A percentile compares a stretch with the other conserved stretches of the same genome.
Evolutionary conservation across 2,329 filamentous ascomycete species (phyloP).

Genomic region (Phialophora chinensis): DNA sequence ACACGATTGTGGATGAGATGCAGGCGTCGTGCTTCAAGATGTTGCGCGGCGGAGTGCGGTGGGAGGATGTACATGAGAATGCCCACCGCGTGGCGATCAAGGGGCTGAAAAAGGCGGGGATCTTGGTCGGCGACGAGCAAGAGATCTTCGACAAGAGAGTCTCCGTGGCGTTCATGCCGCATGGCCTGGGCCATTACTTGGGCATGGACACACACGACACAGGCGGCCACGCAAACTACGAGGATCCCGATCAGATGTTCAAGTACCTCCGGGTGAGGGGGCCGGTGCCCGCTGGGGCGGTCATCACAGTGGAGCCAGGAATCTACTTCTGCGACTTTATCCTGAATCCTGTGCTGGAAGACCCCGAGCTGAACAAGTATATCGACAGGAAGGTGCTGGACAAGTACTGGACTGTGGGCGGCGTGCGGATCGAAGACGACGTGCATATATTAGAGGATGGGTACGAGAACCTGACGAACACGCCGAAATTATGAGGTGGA

Average conservation of each 20-base stretch:
- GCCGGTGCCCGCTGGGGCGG: conserved; percentile 74
- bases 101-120: conserved; percentile 73
- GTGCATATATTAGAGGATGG: conserved; percentile 79
- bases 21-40: conserved; percentile 74
- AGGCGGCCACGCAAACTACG: conserved; percentile 76
- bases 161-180: conserved; percentile 90
- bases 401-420: conserved; percentile 86
- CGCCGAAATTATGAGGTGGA: conserved; percentile 67
- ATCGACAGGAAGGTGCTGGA: conserved; percentile 77
- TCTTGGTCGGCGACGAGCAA: conserved; percentile 70
- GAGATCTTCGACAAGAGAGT: conserved; percentile 79
- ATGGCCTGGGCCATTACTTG: conserved; percentile 88
- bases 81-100: conserved; percentile 75
- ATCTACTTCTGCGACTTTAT: conserved; percentile 93
- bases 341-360: conserved; percentile 77
- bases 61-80: conserved; percentile 73
- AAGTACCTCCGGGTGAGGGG: conserved; percentile 82
- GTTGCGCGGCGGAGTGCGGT: conserved; percentile 72
- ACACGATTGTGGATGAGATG: conserved; percentile 80
- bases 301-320: conserved; percentile 95
- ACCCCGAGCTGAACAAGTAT: conserved; percentile 73
- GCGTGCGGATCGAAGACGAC: conserved; percentile 91
- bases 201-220: conserved; percentile 93
- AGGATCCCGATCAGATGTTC: conserved; percentile 83
- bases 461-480: conserved; percentile 80